Evolutionary conservation across 805 yeast species (phyloP).

Genomic region (Candida montana): DNA sequence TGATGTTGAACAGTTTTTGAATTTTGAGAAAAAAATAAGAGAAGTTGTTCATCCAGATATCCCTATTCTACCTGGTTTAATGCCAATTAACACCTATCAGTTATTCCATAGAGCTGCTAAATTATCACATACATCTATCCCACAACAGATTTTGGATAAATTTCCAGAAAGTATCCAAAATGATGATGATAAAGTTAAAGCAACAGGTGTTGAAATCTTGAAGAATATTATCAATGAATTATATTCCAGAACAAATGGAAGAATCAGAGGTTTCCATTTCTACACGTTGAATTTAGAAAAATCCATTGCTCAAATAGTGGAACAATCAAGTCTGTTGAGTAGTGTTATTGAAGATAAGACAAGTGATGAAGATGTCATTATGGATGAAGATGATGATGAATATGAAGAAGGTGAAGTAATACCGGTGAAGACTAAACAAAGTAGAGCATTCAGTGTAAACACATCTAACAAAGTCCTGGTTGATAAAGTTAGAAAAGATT

Average conservation of each 20-base stretch:
- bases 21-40: conserved; percentile 53
- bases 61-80: conserved; percentile 77
- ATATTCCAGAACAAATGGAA: conserved; percentile 44
- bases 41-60: conserved; percentile 36
- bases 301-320: conserved; percentile 80
- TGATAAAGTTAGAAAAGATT: conserved; percentile 25
- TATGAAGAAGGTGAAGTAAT: conserved; percentile 4
- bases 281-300: conserved; percentile 90
- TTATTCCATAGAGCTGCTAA: conserved; percentile 86
- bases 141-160: conserved; percentile 43
- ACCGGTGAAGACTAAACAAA: conserved; percentile 7
- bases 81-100: conserved; percentile 85
- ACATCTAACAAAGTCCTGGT: conserved; percentile 38
- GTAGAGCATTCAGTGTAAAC: conserved; percentile 21
- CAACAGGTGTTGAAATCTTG: conserved; percentile 73
- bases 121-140: conserved; percentile 81
- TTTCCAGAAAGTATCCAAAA: conserved; percentile 52
- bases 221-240: conserved; percentile 58
- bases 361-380: conserved; percentile 33
- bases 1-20: conserved; percentile 72
- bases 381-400: conserved; percentile 24
- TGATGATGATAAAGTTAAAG: conserved; percentile 78
- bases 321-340: conserved; percentile 49
- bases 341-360: conserved; percentile 41
- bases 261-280: conserved; percentile 83